Conservation (phyloP, 169 alveolate species). For the Plasmodium blacklocki region DNA sequence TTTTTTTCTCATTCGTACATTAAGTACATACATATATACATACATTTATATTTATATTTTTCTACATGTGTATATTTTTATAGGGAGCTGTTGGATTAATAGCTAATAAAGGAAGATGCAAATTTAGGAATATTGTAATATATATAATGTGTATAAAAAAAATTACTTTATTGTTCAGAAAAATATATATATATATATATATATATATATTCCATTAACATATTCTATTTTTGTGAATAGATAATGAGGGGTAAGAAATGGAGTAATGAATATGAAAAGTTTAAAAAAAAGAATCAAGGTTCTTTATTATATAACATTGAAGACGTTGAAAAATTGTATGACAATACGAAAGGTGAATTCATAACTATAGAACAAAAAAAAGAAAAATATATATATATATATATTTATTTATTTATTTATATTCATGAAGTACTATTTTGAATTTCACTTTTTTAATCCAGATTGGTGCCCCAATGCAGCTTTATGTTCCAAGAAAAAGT, state of each 20-base stretch:
- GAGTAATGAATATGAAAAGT: slow-evolving; percentile 58
- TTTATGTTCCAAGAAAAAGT: slow-evolving; percentile 35
- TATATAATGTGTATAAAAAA: background rate
- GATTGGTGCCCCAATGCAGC: slow-evolving; percentile 74
- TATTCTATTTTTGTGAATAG: slow-evolving; percentile 5
- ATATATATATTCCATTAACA: too few species aligned
- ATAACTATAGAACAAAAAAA: background rate
- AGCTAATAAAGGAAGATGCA: slow-evolving; percentile 69
- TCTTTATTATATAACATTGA: slow-evolving; percentile 40
- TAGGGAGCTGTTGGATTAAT: slow-evolving; percentile 71
- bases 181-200: too few species aligned
- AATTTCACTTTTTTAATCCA: slow-evolving; percentile 5
- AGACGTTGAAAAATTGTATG: slow-evolving; percentile 46
- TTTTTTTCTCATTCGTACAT: background rate
- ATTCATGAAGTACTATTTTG: background rate
- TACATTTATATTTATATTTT: background rate
- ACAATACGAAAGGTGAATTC: slow-evolving; percentile 35
- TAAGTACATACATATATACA: background rate
- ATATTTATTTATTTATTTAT: background rate
- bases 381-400: background rate
- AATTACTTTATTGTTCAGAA: background rate
- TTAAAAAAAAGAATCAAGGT: slow-evolving; percentile 15
- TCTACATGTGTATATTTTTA: background rate
- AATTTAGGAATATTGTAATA: slow-evolving; percentile 72
- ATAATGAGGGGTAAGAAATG: slow-evolving; percentile 70